These are phyloP conservation scores for Bruguiera sexangula DNA, from an alignment of 345 rosid species.

Conservation along the genomic window DNA sequence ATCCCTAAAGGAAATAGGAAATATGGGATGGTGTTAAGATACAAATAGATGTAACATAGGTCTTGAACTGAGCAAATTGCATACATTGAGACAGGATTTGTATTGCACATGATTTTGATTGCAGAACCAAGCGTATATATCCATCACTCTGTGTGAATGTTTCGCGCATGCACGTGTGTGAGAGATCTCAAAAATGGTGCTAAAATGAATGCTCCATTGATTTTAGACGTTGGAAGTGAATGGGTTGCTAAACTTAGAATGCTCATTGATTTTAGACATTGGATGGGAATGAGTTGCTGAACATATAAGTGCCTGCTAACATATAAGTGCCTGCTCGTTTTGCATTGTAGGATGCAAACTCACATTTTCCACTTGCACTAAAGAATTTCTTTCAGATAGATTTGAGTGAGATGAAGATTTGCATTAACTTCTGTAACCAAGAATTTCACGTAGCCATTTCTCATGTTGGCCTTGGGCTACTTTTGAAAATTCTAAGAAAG, in stretches of 20 bases:
- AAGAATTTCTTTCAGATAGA: too few relatives aligned
- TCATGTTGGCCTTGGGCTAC: neutral
- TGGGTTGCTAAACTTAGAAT: neutral
- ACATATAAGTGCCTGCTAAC: neutral
- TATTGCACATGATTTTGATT: neutral
- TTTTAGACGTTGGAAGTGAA: neutral
- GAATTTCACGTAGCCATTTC: neutral
- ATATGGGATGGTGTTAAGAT: constrained; percentile 5
- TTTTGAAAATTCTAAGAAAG: neutral
- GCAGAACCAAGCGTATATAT: neutral
- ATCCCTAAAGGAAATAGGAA: constrained; percentile 51
- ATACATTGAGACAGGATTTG: neutral
- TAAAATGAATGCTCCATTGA: neutral
- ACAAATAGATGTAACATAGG: constrained; percentile 2
- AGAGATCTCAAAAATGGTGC: neutral
- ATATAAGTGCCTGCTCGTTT: neutral
- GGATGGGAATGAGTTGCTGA: neutral
- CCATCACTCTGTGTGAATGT: too few relatives aligned
- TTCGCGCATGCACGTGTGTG: too few relatives aligned
- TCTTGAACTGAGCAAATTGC: neutral
- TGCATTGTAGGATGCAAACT: neutral
- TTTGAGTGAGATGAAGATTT: too few relatives aligned
- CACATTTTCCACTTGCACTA: too few relatives aligned
- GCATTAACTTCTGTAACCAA: too few relatives aligned
- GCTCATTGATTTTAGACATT: neutral